phyloP scores from a whole-genome alignment of 345 rosid genomes.

The Bruguiera parviflora region DNA sequence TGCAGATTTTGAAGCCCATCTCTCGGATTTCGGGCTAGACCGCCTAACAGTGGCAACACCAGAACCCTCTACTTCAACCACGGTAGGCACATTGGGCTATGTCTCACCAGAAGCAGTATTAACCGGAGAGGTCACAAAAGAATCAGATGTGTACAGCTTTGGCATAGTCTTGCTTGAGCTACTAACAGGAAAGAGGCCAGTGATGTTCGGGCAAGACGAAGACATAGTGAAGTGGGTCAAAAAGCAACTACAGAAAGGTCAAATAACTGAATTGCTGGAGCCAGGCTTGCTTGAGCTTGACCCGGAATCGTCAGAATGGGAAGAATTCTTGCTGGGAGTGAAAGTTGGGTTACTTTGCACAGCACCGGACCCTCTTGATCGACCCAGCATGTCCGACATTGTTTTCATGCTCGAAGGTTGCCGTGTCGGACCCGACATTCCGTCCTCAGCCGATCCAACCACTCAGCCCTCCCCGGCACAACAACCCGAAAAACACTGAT shows the following conservation, averaged over 20 bases:
- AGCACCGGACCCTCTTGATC: slow-evolving; percentile 75
- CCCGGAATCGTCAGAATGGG: slow-evolving; percentile 98
- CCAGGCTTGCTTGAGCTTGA: slow-evolving; percentile 92
- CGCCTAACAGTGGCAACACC: slow-evolving; percentile 47
- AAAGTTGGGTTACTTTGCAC: slow-evolving; percentile 95
- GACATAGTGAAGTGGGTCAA: slow-evolving; percentile 98
- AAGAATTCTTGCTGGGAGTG: slow-evolving; percentile 85
- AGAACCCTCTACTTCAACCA: slow-evolving; percentile 56
- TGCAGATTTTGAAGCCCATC: slow-evolving; percentile 93
- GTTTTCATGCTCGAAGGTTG: slow-evolving; percentile 99
- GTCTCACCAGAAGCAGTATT: slow-evolving; percentile 68
- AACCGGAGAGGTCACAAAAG: slow-evolving; percentile 61
- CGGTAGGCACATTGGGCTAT: slow-evolving; percentile 73
- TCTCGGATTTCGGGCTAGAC: slow-evolving; percentile 83
- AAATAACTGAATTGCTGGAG: slow-evolving; percentile 72
- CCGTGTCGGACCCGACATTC: slow-evolving; percentile 79
- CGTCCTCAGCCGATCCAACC: slow-evolving; percentile 81
- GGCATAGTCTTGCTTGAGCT: slow-evolving; percentile 86
- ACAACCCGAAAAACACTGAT: slow-evolving; percentile 11
- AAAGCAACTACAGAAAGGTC: slow-evolving; percentile 86
- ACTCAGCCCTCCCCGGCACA: slow-evolving; percentile 79
- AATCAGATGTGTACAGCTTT: slow-evolving; percentile 89
- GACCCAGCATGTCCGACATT: slow-evolving; percentile 82
- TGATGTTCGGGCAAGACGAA: slow-evolving; percentile 92
- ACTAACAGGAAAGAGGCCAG: slow-evolving; percentile 80